phyloP scores from a whole-genome alignment of 2,329 filamentous ascomycete genomes.

The Aspergillus clavatus region DNA sequence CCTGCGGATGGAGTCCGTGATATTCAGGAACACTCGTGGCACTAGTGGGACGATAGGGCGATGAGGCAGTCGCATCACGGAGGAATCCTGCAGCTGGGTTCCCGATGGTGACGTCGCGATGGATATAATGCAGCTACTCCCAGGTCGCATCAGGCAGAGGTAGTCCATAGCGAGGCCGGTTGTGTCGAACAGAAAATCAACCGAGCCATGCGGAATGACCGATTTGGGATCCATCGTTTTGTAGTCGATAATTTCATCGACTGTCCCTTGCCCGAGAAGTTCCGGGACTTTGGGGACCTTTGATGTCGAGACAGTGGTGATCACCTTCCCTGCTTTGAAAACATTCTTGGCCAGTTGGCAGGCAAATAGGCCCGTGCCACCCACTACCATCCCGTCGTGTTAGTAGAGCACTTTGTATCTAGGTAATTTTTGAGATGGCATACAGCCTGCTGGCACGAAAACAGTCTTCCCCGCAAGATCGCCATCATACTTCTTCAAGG shows the following conservation, averaged over 20 bases:
- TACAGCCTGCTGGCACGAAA: slow-evolving; percentile 47
- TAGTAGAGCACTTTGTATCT: neutral
- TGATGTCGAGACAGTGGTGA: slow-evolving; percentile 50
- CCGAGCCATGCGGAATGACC: slow-evolving; percentile 38
- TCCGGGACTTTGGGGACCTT: slow-evolving; percentile 47
- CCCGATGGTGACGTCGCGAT: slow-evolving; percentile 37
- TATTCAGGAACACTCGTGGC: neutral
- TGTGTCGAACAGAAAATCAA: slow-evolving; percentile 52
- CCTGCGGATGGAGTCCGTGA: neutral
- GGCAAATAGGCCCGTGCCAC: slow-evolving; percentile 45
- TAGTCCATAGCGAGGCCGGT: slow-evolving; percentile 38
- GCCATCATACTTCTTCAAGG: slow-evolving; percentile 41
- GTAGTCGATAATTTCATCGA: slow-evolving; percentile 53
- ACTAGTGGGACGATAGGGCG: slow-evolving; percentile 21
- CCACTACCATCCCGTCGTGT: slow-evolving; percentile 31
- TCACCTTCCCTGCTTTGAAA: slow-evolving; percentile 45
- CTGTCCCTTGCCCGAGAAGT: slow-evolving; percentile 40
- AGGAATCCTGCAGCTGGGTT: slow-evolving; percentile 29
- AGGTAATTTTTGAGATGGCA: slow-evolving; percentile 1
- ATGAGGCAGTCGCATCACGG: slow-evolving; percentile 23
- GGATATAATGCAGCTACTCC: slow-evolving; percentile 34
- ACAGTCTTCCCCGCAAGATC: slow-evolving; percentile 49
- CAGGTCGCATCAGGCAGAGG: slow-evolving; percentile 42
- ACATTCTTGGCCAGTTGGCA: slow-evolving; percentile 50
- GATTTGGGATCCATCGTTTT: slow-evolving; percentile 37